Conservation (phyloP, 257 asterid species). For the Anisodus tanguticus region DNA sequence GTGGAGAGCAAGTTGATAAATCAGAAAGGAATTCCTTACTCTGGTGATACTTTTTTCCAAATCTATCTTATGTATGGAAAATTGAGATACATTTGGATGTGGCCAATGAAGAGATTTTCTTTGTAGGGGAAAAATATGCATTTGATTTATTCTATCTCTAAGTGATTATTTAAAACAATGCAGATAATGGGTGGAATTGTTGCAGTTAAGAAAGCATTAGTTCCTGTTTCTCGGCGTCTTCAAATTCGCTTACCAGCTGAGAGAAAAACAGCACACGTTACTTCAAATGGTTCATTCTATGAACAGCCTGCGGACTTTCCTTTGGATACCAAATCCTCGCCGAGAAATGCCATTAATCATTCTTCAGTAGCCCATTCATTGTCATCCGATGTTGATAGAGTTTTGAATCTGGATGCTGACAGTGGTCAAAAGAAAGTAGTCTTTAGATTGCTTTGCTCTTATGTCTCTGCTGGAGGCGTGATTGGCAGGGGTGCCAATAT, state of each 20-base stretch:
- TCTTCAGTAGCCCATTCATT: constrained; percentile 41
- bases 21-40: neutral
- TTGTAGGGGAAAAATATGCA: neutral
- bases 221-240: constrained; percentile 56
- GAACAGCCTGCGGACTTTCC: constrained; percentile 33
- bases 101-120: constrained; percentile 24
- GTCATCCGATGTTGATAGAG: constrained; percentile 47
- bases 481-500: constrained; percentile 56
- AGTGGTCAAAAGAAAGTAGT: constrained; percentile 44
- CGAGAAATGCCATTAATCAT: constrained; percentile 37
- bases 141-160: constrained; percentile 29
- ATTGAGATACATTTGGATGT: neutral
- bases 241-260: constrained; percentile 44
- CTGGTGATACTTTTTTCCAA: neutral
- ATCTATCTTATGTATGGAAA: neutral
- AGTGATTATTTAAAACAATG: constrained; percentile 32
- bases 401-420: constrained; percentile 43
- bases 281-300: constrained; percentile 32
- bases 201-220: constrained; percentile 58
- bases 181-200: constrained; percentile 59
- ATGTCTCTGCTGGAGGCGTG: constrained; percentile 54
- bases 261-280: constrained; percentile 35
- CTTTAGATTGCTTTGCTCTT: constrained; percentile 60
- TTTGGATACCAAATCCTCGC: constrained; percentile 29
- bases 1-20: neutral